phyloP scores from a whole-genome alignment of 495 filamentous ascomycete species.

The Choiromyces venosus region DNA sequence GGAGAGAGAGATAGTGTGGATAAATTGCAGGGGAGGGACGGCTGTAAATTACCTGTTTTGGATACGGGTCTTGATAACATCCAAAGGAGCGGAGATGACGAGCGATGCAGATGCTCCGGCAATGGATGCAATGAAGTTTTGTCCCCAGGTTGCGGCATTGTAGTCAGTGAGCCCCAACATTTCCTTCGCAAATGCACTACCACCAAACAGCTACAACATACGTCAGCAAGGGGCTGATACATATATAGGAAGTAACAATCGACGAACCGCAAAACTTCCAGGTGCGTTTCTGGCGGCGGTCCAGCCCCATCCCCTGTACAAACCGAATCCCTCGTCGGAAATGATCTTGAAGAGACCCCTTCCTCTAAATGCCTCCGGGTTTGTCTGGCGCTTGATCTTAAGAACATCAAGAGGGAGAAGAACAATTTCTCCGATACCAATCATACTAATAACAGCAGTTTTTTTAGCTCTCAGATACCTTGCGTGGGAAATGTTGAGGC shows the following conservation, averaged over 20 bases:
- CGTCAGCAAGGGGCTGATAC: constrained; percentile 21
- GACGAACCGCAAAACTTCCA: constrained; percentile 86
- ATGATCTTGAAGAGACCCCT: constrained; percentile 86
- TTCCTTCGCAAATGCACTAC: constrained; percentile 96
- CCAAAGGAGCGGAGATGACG: constrained; percentile 87
- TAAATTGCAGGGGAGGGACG: background rate
- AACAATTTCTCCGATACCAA: constrained; percentile 95
- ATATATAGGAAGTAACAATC: background rate
- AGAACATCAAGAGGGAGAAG: constrained; percentile 92
- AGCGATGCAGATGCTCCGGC: constrained; percentile 88
- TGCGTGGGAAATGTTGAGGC: background rate
- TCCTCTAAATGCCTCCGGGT: constrained; percentile 94
- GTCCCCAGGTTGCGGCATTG: constrained; percentile 85
- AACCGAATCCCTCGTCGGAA: constrained; percentile 85
- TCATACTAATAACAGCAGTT: constrained; percentile 55
- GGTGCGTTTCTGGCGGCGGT: constrained; percentile 96
- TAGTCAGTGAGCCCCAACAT: constrained; percentile 84
- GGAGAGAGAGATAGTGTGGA: background rate
- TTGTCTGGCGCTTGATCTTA: constrained; percentile 99
- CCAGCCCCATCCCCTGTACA: constrained; percentile 96
- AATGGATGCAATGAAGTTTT: constrained; percentile 97
- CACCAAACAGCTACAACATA: constrained; percentile 79
- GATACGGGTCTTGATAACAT: constrained; percentile 99
- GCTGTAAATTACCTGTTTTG: constrained; percentile 59
- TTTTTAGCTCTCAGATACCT: constrained; percentile 23